Base-by-base conservation (phyloP, 164 flowering plant genomes). In the Echeveria elegans region DNA sequence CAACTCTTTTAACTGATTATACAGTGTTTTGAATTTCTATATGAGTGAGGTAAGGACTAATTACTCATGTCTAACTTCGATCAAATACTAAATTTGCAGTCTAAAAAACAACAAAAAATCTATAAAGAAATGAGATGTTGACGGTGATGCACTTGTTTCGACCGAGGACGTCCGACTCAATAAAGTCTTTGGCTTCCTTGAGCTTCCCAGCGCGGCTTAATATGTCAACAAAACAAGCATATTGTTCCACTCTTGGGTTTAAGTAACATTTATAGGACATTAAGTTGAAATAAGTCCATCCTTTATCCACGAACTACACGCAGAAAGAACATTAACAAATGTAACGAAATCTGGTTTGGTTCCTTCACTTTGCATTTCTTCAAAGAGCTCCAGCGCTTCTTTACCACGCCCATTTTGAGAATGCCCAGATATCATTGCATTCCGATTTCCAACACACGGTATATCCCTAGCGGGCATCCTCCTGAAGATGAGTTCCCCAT, bases 181-280 rank as follows among this genome's bases (percentile, higher is more conserved):
- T 87, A 41, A 90, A 88, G 16, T 80, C 85, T 70, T 79, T 86
- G 10, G 97, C 89, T 74, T 88, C 87, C 14, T 72, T 24, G 18
- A 90, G 83, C 72, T 74, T 81, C 37, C 97, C 95, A 8, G 86
- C 86, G 63, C 95, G 89, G 68, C 94, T 83, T 65, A 88, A 73
- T 16, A 85, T 63, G 81, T 89, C 96, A 61, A 89, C 93, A 89
- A 89, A 83, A 73, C 96, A 90, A 21, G 92, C 96, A 71, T 83
- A 83, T 37, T 90, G 96, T 75, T 90, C 90, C 8, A 90, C 72
- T 69, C 68, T 65, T 10, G 89, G 90, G n/a, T 29, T 73, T 16
- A 90, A 71, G 36, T 80, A 80, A 71, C 70, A 84, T 26, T 85
- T 79, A 50, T 75, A 30, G 18, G 70, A 71, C 88, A 87, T 90